Percentiles rank a stretch among this genome's conserved stretches.
phyloP scores from a whole-genome alignment of 169 alveolate species.

The Perkinsus marinus region DNA sequence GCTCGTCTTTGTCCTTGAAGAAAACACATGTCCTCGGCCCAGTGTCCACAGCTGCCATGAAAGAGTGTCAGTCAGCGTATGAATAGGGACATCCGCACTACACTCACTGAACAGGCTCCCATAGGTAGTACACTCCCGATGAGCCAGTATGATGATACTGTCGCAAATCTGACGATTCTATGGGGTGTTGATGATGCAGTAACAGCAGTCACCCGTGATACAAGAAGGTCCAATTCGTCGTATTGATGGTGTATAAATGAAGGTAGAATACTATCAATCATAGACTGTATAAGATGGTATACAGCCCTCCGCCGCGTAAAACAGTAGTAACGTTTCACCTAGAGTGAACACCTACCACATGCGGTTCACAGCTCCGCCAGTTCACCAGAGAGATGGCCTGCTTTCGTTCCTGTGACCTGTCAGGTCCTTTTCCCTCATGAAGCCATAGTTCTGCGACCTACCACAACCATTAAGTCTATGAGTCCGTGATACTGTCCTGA shows the following conservation, averaged over 20 bases:
- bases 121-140: not conserved
- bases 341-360: not conserved
- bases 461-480: not conserved
- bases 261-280: not conserved
- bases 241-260: not conserved
- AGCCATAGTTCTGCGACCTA: not conserved
- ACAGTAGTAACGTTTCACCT: not conserved
- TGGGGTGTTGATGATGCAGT: not conserved
- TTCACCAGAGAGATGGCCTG: not conserved
- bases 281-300: not conserved
- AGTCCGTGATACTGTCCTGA: not conserved
- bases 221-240: not conserved
- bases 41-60: not conserved
- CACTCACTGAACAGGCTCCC: not conserved
- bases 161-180: not conserved
- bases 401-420: not conserved
- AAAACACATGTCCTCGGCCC: not conserved
- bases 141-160: not conserved
- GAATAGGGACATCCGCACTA: not conserved
- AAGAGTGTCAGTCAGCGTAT: not conserved
- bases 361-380: no score
- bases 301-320: not conserved
- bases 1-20: not conserved
- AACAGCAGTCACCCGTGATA: not conserved
- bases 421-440: not conserved